Evolutionary conservation across 345 rosid genomes (phyloP).

Genomic region (Sonneratia alba): DNA sequence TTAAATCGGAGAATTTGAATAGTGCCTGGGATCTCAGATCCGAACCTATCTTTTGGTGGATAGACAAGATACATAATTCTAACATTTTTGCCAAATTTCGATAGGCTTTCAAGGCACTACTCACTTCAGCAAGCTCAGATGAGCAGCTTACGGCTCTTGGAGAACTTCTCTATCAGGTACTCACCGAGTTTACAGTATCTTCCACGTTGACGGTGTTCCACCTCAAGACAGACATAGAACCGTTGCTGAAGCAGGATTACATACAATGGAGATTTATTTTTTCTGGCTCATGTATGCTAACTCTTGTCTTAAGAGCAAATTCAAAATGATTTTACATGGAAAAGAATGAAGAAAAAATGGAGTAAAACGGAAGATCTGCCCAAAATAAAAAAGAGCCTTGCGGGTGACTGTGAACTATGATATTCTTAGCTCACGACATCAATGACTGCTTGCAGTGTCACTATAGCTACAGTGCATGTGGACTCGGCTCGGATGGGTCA

Average conservation of each 20-base stretch:
- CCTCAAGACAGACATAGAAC: no score
- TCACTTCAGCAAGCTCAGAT: conserved; percentile 69
- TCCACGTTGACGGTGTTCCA: no score
- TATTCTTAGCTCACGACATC: neutral
- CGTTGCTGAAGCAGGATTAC: no score
- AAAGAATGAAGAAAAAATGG: no score
- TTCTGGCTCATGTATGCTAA: no score
- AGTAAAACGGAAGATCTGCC: no score
- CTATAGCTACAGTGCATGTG: conserved; percentile 93
- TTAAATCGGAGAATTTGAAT: neutral
- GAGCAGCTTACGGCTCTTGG: conserved; percentile 93
- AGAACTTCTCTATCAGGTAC: conserved; percentile 90
- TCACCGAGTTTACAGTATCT: no score
- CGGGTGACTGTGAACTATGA: neutral
- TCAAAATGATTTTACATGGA: no score
- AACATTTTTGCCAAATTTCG: neutral
- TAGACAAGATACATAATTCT: neutral
- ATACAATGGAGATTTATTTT: no score
- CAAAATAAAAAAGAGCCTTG: neutral
- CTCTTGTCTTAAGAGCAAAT: no score
- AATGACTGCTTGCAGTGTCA: conserved; percentile 58
- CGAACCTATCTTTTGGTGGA: neutral
- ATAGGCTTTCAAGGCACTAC: conserved; percentile 90
- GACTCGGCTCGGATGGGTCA: conserved; percentile 89
- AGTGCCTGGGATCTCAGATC: neutral